phyloP scores from a whole-genome alignment of 169 alveolate species.

The Haemoproteus tartakovskyi region DNA sequence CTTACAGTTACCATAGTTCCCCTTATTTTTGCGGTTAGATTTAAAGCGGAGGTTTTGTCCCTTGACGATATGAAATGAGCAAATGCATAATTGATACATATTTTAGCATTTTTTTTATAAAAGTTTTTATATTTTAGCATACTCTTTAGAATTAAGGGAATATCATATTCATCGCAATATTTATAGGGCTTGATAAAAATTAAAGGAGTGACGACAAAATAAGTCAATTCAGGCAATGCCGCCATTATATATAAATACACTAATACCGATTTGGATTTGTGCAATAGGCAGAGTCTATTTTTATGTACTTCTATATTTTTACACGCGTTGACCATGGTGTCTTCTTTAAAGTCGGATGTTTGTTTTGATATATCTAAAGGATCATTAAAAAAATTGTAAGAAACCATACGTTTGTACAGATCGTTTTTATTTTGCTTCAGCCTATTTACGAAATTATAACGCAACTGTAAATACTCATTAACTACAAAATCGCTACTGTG shows the following conservation, averaged over 20 bases:
- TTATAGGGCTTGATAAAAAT: slow-evolving; percentile 55
- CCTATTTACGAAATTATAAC: slow-evolving; percentile 24
- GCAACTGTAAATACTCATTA: slow-evolving; percentile 28
- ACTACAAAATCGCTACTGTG: slow-evolving; percentile 52
- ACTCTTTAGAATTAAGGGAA: slow-evolving; percentile 54
- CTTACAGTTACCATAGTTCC: slow-evolving; percentile 53
- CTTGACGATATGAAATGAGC: slow-evolving; percentile 57
- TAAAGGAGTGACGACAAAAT: slow-evolving; percentile 46
- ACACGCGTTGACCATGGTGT: slow-evolving; percentile 37
- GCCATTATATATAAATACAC: slow-evolving; percentile 38
- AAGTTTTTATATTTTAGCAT: slow-evolving; percentile 54
- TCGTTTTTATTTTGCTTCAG: slow-evolving; percentile 19
- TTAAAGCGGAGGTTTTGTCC: slow-evolving; percentile 12
- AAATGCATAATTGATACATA: slow-evolving; percentile 65
- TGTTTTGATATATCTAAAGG: slow-evolving; percentile 61
- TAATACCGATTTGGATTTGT: slow-evolving; percentile 48
- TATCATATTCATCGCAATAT: slow-evolving; percentile 46
- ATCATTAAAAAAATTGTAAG: slow-evolving; percentile 64
- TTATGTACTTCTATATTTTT: slow-evolving; percentile 46
- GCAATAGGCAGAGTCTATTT: slow-evolving; percentile 30
- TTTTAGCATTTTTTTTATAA: slow-evolving; percentile 36
- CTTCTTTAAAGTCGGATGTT: slow-evolving; percentile 20
- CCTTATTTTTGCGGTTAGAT: slow-evolving; percentile 42
- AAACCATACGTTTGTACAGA: slow-evolving; percentile 24
- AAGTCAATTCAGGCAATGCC: slow-evolving; percentile 35